Conservation (phyloP, 1,284 basidiomycete species). For the Mycosarcoma maydis region DNA sequence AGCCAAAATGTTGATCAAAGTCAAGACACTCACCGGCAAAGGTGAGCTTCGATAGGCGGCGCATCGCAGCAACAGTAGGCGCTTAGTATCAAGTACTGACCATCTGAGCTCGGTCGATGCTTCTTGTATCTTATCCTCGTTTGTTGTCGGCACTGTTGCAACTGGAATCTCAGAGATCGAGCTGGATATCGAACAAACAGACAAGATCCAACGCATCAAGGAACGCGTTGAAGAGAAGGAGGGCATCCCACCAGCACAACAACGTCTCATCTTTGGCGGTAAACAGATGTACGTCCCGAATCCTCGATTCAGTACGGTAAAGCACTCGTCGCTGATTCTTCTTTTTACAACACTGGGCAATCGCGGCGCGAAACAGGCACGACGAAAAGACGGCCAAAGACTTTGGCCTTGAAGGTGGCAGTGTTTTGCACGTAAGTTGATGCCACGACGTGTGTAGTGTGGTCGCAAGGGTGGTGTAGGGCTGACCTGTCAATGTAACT, state of each 20-base stretch:
- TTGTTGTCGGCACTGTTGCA: background rate
- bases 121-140: background rate
- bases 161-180: constrained; percentile 78
- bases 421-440: constrained; percentile 64
- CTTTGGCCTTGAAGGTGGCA: constrained; percentile 65
- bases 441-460: background rate
- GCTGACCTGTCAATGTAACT: background rate
- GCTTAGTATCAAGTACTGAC: background rate
- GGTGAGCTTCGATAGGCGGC: constrained; percentile 70
- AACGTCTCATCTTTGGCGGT: constrained; percentile 92
- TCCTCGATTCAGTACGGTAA: no score
- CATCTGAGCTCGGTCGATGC: background rate
- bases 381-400: constrained; percentile 67
- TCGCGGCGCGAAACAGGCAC: constrained; percentile 46
- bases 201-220: constrained; percentile 95
- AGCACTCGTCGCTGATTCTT: no score
- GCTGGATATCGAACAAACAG: constrained; percentile 90
- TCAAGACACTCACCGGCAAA: constrained; percentile 88
- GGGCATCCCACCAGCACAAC: constrained; percentile 95
- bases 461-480: background rate
- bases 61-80: background rate
- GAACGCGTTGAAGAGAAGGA: constrained; percentile 99
- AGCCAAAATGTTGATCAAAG: constrained; percentile 63
- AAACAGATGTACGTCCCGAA: constrained; percentile 90
- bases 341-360: no score